Evolutionary conservation across 2,329 filamentous ascomycete genomes (phyloP).

Genomic region (Penicillium sumatraense): DNA sequence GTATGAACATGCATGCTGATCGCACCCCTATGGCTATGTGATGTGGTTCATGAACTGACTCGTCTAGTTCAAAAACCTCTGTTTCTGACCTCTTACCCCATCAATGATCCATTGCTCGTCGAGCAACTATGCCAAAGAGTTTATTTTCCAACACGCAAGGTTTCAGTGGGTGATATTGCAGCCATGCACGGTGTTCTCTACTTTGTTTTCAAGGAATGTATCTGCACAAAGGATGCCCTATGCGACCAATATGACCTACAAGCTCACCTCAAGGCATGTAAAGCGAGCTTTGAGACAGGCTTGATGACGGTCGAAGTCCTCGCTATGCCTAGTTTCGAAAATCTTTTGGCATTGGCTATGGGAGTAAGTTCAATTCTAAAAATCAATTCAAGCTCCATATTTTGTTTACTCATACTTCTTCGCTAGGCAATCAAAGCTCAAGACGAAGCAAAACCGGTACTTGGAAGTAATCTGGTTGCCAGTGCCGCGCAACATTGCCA

Average conservation of each 20-base stretch:
- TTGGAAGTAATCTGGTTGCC: constrained; percentile 22
- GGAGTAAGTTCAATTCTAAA: constrained; percentile 19
- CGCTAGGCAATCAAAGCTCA: constrained; percentile 18
- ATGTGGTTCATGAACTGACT: neutral
- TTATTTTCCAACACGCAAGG: constrained; percentile 23
- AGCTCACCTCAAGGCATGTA: constrained; percentile 9
- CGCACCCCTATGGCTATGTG: no score
- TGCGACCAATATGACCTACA: constrained; percentile 20
- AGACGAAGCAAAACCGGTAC: constrained; percentile 14
- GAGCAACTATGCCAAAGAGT: constrained; percentile 25
- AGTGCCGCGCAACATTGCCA: constrained; percentile 25
- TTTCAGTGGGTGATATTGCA: constrained; percentile 18
- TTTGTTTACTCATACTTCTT: neutral
- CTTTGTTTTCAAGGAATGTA: constrained; percentile 26
- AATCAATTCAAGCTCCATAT: neutral
- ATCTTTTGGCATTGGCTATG: constrained; percentile 26
- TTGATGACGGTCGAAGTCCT: constrained; percentile 31
- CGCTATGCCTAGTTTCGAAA: constrained; percentile 29
- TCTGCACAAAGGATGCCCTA: constrained; percentile 12
- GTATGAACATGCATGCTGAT: neutral
- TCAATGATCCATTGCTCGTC: constrained; percentile 21
- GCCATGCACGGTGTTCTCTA: constrained; percentile 23
- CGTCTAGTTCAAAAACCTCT: constrained; percentile 17
- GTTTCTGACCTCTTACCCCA: constrained; percentile 22
- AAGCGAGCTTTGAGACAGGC: constrained; percentile 18